Base-by-base conservation (phyloP, 768 basidiomycete species). In the Boletus edulis region DNA sequence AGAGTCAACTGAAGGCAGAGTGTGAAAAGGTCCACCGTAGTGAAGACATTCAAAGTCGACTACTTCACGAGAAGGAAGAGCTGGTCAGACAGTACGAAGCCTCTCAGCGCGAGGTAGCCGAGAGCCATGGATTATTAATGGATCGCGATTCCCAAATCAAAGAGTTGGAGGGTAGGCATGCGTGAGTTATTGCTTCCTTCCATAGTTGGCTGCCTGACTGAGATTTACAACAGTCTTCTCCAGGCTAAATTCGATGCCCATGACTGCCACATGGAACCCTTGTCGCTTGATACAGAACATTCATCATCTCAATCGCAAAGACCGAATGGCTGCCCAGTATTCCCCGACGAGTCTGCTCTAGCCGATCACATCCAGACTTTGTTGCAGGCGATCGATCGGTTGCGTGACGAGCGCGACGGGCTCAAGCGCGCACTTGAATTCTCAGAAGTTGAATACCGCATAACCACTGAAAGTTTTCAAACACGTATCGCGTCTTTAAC, bases 361-460 rank as follows among this genome's bases (percentile, higher is more conserved):
- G 71, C 79, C 17, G 66, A 62, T 18, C 72, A 79, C 42, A 75
- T 87, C 34, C 81, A 81, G 56, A 80, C 78, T 38, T 74, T 91
- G 22, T 73, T 91, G 47, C 68, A 68, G 27, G 83, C 88, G 2
- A 74, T 89, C 41, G 80, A 83, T n/a, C 81, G 89, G 34, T 73
- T 91, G 44, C 83, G 89, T 5, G 67, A 68, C 5, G 87, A 91
- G 60, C 78, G 89, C 5, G 85, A 91, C 57, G 73, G 69, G 44
- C 76, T 89, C 27, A 78, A 78, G 48, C 78, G 84, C 7, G 79
- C 86, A 51, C 69, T 91, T 14, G 78, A 87, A 46, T 92, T 91
- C 68, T 72, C 86, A 51, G 79, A 87, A 58, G 74, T 77, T 3
- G 89, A 92, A 70, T 81, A 82, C 24, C 80, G 75, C 58, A 86